Base-by-base conservation (phyloP, 164 flowering plant genomes). In the Euptelea pleiosperma region DNA sequence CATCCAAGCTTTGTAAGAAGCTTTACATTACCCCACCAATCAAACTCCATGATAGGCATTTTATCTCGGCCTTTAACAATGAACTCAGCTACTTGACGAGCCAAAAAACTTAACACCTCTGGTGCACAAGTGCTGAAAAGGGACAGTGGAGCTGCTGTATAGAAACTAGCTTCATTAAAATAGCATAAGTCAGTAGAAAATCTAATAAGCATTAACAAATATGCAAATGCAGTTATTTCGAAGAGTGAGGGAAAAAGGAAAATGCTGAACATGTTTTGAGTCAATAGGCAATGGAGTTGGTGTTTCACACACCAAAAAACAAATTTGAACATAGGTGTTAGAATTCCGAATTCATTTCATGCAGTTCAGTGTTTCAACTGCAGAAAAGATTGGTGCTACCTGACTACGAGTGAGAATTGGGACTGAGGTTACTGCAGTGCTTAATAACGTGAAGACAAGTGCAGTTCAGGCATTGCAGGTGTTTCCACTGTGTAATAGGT, bases 321-420 rank as follows among this genome's bases (percentile, higher is more conserved):
- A n/a, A n/a, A n/a, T n/a, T n/a, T n/a, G n/a, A n/a, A n/a, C n/a
- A n/a, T n/a, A n/a, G n/a, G n/a, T n/a, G n/a, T n/a, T n/a, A n/a
- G n/a, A n/a, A n/a, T n/a, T n/a, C n/a, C n/a, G n/a, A n/a, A n/a
- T n/a, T n/a, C n/a, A n/a, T n/a, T n/a, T n/a, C n/a, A n/a, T n/a
- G n/a, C n/a, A n/a, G n/a, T n/a, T n/a, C n/a, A n/a, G n/a, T n/a
- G n/a, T n/a, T n/a, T n/a, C n/a, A n/a, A n/a, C n/a, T n/a, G n/a
- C n/a, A n/a, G n/a, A n/a, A n/a, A n/a, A n/a, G n/a, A n/a, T n/a
- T n/a, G n/a, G n/a, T n/a, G n/a, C n/a, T n/a, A n/a, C n/a, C n/a
- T n/a, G n/a, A n/a, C n/a, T n/a, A n/a, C n/a, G n/a, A 22, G 99
- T 70, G 34, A 81, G 79, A 72, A 85, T 93, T 65, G 96, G 99